These are phyloP conservation scores for Forsythia suspensa DNA, from an alignment of 257 asterid genomes.

Conservation along the genomic window DNA sequence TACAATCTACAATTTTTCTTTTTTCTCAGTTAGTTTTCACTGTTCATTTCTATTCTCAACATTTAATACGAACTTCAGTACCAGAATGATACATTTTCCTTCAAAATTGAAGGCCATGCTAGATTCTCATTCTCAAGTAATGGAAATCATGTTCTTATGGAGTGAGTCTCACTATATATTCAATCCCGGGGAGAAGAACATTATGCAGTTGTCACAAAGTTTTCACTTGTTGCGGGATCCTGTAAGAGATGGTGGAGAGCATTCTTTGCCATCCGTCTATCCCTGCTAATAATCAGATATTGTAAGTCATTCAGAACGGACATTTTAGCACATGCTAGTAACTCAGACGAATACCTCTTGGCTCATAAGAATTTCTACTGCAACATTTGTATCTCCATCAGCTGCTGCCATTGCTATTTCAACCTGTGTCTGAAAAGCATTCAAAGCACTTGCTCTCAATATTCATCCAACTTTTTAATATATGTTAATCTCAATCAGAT, in stretches of 20 bases:
- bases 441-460: not conserved
- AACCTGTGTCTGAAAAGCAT: slow-evolving; percentile 74
- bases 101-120: not conserved
- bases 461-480: not conserved
- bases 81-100: not conserved
- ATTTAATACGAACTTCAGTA: no score
- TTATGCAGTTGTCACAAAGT: not conserved
- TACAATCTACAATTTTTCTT: no score
- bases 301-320: slow-evolving; percentile 8
- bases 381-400: slow-evolving; percentile 81
- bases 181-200: not conserved
- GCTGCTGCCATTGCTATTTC: slow-evolving; percentile 96
- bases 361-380: slow-evolving; percentile 93
- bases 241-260: not conserved
- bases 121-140: not conserved
- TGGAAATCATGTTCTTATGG: not conserved
- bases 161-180: not conserved
- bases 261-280: slow-evolving; percentile 18
- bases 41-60: no score
- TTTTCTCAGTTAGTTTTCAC: no score
- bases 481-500: not conserved
- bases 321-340: not conserved
- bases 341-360: slow-evolving; percentile 62
- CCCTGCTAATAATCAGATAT: slow-evolving; percentile 30
- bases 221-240: not conserved